Evolutionary conservation across 2,329 filamentous ascomycete genomes (phyloP).

Genomic region (Fusarium robinianum): DNA sequence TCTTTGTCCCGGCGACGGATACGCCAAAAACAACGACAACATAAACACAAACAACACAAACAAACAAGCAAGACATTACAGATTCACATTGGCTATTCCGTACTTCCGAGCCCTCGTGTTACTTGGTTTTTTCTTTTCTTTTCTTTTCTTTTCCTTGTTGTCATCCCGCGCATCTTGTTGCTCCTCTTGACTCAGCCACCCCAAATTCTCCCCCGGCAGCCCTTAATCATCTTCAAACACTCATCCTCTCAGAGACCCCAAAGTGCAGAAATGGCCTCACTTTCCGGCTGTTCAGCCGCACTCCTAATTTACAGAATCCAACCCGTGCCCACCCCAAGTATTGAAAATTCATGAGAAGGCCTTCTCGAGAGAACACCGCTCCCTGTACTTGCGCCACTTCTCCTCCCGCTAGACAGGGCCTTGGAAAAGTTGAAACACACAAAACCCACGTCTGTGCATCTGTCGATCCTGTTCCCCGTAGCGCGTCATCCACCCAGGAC

Average conservation of each 20-base stretch:
- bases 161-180: slow-evolving; percentile 1
- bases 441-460: slow-evolving; percentile 23
- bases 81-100: too few species aligned
- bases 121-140: too few species aligned
- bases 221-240: slow-evolving; percentile 2
- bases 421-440: slow-evolving; percentile 33
- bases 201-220: neutral
- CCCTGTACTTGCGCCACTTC: slow-evolving; percentile 19
- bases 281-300: slow-evolving; percentile 11
- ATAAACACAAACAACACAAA: too few species aligned
- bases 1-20: too few species aligned
- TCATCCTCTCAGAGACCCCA: too few species aligned
- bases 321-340: neutral
- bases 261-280: slow-evolving; percentile 8
- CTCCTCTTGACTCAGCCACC: slow-evolving; percentile 5
- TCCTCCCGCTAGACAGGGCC: slow-evolving; percentile 27
- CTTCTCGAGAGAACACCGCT: slow-evolving; percentile 7
- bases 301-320: slow-evolving; percentile 4
- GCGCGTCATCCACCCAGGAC: slow-evolving; percentile 17
- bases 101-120: too few species aligned
- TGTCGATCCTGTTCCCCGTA: slow-evolving; percentile 22
- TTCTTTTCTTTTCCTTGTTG: neutral
- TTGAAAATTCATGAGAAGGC: too few species aligned
- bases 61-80: too few species aligned
- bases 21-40: too few species aligned